These are phyloP conservation scores for Leptographium wingfieldii DNA, from an alignment of 2,329 filamentous ascomycete species.

Conservation along the genomic window DNA sequence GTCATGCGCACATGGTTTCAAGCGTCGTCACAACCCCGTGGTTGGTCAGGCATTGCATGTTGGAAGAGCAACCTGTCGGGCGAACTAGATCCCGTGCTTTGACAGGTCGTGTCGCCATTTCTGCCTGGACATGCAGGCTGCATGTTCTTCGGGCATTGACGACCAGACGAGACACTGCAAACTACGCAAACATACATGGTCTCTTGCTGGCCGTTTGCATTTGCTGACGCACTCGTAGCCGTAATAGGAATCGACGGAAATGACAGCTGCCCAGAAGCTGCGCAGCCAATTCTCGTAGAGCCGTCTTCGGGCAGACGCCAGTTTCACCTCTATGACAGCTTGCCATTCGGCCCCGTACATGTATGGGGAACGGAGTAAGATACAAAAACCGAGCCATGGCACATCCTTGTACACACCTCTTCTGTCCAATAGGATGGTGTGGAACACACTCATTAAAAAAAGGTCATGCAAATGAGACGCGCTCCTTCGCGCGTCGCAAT, in stretches of 20 bases:
- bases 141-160: not conserved
- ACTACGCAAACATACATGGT: not conserved
- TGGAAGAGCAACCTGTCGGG: not conserved
- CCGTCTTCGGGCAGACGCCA: not conserved
- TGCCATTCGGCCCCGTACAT: not conserved
- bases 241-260: too few species aligned
- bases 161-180: not conserved
- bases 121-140: not conserved
- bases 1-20: not conserved
- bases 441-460: not conserved
- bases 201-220: too few species aligned
- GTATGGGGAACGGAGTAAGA: too few species aligned
- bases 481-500: not conserved
- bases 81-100: not conserved
- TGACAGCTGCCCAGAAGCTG: not conserved
- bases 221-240: too few species aligned
- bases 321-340: not conserved
- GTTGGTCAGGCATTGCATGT: not conserved
- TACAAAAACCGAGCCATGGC: not conserved
- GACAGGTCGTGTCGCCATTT: not conserved
- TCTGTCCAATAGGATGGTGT: not conserved
- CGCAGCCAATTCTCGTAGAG: not conserved
- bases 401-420: not conserved
- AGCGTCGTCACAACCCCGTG: not conserved
- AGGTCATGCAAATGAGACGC: not conserved